phyloP scores from a whole-genome alignment of 2,329 filamentous ascomycete species.

The Beauveria bassiana region DNA sequence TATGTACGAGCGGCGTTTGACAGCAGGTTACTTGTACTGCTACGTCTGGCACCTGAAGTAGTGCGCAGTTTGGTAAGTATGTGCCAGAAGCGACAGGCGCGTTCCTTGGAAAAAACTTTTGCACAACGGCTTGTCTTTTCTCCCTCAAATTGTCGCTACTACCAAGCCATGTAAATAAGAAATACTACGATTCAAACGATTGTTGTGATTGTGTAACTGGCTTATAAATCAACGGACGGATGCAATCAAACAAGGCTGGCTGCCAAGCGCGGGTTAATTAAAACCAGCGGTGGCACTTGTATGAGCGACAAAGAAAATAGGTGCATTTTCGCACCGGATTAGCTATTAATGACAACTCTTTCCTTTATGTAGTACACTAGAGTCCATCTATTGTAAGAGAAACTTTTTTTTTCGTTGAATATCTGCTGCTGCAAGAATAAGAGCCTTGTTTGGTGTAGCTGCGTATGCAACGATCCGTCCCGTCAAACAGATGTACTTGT shows the following conservation, averaged over 20 bases:
- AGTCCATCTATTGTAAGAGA: not conserved
- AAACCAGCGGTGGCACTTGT: not conserved
- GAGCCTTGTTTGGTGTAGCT: not conserved
- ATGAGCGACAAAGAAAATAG: not conserved
- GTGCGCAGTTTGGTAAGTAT: no score
- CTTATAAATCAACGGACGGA: not conserved
- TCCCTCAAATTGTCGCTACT: no score
- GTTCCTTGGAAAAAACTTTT: not conserved
- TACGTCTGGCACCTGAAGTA: no score
- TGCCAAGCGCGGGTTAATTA: not conserved
- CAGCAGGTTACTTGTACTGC: no score
- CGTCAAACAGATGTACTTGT: no score
- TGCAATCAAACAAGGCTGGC: not conserved
- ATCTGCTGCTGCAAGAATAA: not conserved
- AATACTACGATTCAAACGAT: no score
- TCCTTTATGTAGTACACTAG: not conserved
- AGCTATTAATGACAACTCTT: no score
- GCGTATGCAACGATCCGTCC: no score
- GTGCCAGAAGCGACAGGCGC: no score
- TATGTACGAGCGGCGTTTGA: no score
- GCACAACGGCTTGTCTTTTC: not conserved
- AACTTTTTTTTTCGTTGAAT: not conserved
- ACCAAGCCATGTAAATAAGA: no score
- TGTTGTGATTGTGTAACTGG: not conserved
- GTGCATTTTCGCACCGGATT: no score